Percentiles rank a stretch among this genome's conserved stretches.
Evolutionary conservation across 805 yeast species (phyloP).

Genomic region (Yamadazyma kitorensis): DNA sequence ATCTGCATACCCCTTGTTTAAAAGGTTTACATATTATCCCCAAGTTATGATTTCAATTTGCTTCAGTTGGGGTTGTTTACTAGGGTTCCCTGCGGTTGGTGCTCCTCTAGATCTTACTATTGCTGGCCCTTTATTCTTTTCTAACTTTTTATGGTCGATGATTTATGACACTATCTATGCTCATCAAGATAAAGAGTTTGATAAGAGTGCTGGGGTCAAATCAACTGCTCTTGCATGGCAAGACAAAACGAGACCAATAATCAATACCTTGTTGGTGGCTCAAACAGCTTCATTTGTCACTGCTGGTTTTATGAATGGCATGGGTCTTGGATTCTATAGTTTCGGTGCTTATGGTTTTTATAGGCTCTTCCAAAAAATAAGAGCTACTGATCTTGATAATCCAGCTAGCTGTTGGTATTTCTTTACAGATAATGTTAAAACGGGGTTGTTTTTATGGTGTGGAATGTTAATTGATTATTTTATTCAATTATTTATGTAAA

Average conservation of each 20-base stretch:
- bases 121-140: constrained; percentile 72
- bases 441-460: constrained; percentile 65
- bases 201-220: constrained; percentile 85
- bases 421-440: constrained; percentile 72
- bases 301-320: constrained; percentile 73
- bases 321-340: constrained; percentile 82
- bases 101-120: constrained; percentile 68
- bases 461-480: constrained; percentile 69
- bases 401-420: constrained; percentile 82
- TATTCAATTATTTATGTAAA: constrained; percentile 12
- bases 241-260: constrained; percentile 64
- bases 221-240: constrained; percentile 98
- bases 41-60: constrained; percentile 78
- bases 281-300: constrained; percentile 63
- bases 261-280: constrained; percentile 58
- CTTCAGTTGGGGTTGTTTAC: constrained; percentile 90
- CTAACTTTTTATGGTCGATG: constrained; percentile 91
- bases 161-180: constrained; percentile 95
- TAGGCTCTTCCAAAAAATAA: constrained; percentile 67
- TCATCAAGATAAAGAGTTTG: constrained; percentile 92
- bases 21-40: constrained; percentile 94
- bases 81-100: constrained; percentile 97
- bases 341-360: constrained; percentile 68
- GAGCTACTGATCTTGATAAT: constrained; percentile 70
- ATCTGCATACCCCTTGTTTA: constrained; percentile 86